Evolutionary conservation across 225 moss, liverwort and hornwort species (phyloP).

Genomic region (Sphagnum contortum): DNA sequence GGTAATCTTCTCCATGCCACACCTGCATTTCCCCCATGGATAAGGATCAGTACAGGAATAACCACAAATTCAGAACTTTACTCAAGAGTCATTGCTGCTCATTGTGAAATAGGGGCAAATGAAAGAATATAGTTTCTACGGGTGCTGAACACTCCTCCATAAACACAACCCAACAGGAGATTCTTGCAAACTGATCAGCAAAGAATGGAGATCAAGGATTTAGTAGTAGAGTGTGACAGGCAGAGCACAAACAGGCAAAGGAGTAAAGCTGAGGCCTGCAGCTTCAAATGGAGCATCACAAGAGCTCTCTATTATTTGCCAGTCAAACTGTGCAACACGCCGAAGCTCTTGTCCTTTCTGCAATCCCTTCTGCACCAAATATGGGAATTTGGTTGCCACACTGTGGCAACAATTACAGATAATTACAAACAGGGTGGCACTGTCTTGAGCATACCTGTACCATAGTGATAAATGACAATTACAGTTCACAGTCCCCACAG

Average conservation of each 20-base stretch:
- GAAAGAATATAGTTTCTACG: no score
- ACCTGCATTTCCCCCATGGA: slow-evolving; percentile 36
- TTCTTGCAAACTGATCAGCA: no score
- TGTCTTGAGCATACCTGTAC: no score
- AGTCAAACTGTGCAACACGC: slow-evolving; percentile 88
- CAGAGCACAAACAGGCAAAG: slow-evolving; percentile 56
- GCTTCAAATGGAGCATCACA: slow-evolving; percentile 53
- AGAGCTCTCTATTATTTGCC: slow-evolving; percentile 79
- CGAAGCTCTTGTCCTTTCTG: slow-evolving; percentile 69
- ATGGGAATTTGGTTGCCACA: slow-evolving; percentile 60
- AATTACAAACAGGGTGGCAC: slow-evolving; percentile 6
- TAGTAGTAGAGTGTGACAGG: background rate
- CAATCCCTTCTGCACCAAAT: slow-evolving; percentile 51
- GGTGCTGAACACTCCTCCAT: no score
- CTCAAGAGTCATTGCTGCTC: no score
- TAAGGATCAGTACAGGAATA: background rate
- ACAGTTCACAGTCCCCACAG: no score
- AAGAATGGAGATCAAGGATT: no score
- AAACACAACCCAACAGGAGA: no score
- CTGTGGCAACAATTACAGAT: slow-evolving; percentile 20
- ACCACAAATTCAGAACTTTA: background rate
- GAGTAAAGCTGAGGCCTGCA: slow-evolving; percentile 68
- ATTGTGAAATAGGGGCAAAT: no score
- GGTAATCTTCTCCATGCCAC: slow-evolving; percentile 87
- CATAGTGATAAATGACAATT: no score